Evolutionary conservation across 2,329 filamentous ascomycete genomes (phyloP).

Genomic region (Microsporum canis): DNA sequence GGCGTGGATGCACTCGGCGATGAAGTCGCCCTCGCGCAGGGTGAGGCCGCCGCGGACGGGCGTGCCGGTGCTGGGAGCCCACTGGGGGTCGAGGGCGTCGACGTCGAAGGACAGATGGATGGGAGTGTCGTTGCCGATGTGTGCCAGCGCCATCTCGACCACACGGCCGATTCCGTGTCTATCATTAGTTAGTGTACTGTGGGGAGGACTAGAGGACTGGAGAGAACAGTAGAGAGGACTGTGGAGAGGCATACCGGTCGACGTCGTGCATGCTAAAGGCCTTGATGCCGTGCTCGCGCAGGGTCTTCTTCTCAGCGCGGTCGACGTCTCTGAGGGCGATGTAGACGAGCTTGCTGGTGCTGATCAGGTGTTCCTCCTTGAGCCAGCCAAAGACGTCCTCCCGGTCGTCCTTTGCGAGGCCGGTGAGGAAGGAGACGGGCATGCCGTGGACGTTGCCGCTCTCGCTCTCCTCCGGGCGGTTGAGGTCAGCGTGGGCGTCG

Average conservation of each 20-base stretch:
- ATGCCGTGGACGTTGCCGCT: slow-evolving; percentile 97
- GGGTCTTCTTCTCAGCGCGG: slow-evolving; percentile 80
- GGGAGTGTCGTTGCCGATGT: slow-evolving; percentile 87
- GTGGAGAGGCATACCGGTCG: slow-evolving; percentile 52
- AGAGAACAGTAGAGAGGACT: neutral
- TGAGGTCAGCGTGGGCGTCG: slow-evolving; percentile 95
- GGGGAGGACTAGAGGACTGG: neutral
- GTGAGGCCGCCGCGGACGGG: slow-evolving; percentile 89
- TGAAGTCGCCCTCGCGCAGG: slow-evolving; percentile 89
- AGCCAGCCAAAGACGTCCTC: slow-evolving; percentile 87
- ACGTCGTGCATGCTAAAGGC: slow-evolving; percentile 99
- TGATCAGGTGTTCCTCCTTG: slow-evolving; percentile 47
- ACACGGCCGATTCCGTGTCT: slow-evolving; percentile 89
- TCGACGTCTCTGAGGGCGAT: slow-evolving; percentile 93
- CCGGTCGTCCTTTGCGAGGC: slow-evolving; percentile 63
- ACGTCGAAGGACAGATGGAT: slow-evolving; percentile 97
- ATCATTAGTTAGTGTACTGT: neutral
- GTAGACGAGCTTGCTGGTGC: slow-evolving; percentile 80
- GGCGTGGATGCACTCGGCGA: slow-evolving; percentile 76
- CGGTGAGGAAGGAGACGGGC: slow-evolving; percentile 86
- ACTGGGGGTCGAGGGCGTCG: slow-evolving; percentile 89
- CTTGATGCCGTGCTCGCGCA: slow-evolving; percentile 80
- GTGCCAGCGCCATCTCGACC: slow-evolving; percentile 95
- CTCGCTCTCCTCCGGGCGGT: slow-evolving; percentile 78
- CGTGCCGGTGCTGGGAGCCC: slow-evolving; percentile 91